These are phyloP conservation scores for Drechslerella dactyloides DNA, from an alignment of 2,329 filamentous ascomycete species.

Conservation along the genomic window DNA sequence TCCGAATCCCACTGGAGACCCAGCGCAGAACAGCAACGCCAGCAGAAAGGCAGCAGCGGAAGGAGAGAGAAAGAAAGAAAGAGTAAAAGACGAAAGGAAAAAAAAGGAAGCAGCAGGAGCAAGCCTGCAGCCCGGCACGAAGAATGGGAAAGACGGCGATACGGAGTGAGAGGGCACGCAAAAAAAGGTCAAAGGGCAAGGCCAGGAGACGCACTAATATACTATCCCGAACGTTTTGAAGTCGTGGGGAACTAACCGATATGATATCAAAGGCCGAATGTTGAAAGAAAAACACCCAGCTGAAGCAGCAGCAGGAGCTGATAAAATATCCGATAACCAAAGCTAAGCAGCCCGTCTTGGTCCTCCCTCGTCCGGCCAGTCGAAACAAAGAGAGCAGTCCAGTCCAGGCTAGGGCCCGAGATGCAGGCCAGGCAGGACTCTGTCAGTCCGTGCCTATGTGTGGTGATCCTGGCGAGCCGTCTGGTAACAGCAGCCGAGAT, in stretches of 20 bases:
- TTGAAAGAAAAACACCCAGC: no score
- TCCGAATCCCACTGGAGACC: conserved; percentile 20
- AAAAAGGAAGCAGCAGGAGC: neutral
- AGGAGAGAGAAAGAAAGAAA: neutral
- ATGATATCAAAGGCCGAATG: no score
- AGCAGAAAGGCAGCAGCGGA: conserved; percentile 2
- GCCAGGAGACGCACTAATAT: no score
- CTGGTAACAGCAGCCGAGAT: conserved; percentile 1
- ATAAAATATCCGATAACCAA: conserved; percentile 21
- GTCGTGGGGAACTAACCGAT: no score
- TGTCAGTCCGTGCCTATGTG: neutral
- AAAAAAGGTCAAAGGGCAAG: neutral
- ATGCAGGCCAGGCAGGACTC: conserved; percentile 13
- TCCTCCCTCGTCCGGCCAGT: conserved; percentile 13
- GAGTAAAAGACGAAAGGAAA: neutral
- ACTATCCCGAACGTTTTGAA: no score
- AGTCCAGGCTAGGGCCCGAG: conserved; percentile 19
- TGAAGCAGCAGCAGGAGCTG: no score
- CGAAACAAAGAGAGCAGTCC: conserved; percentile 4
- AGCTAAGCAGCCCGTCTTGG: no score
- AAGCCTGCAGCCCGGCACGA: conserved; percentile 6
- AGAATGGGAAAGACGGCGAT: no score
- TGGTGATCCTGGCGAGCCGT: neutral
- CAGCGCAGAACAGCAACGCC: no score
- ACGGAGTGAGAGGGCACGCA: neutral